Evolutionary conservation across 441 rosid genomes (phyloP).

Genomic region (Aquilaria agallochum): DNA sequence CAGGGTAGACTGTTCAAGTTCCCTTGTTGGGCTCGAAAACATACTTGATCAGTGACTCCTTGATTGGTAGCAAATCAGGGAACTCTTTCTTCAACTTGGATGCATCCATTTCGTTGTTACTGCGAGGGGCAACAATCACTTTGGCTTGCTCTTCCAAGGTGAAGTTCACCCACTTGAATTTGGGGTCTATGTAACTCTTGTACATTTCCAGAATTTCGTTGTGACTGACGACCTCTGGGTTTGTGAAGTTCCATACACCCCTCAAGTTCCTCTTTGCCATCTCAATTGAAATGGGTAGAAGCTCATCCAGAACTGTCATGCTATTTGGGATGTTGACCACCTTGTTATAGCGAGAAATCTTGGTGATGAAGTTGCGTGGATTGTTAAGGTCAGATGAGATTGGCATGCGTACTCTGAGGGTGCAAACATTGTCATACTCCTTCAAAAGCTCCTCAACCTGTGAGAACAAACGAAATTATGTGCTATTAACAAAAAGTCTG

Average conservation of each 20-base stretch:
- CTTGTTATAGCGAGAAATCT: conserved; percentile 84
- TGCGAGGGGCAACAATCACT: conserved; percentile 85
- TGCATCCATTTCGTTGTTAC: conserved; percentile 91
- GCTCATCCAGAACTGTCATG: conserved; percentile 90
- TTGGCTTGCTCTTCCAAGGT: conserved; percentile 89
- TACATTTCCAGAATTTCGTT: conserved; percentile 95
- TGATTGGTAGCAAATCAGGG: conserved; percentile 71
- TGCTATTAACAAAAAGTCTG: not conserved
- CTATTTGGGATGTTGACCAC: conserved; percentile 96
- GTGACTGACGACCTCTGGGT: conserved; percentile 90
- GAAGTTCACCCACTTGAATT: conserved; percentile 69
- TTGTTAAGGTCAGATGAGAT: conserved; percentile 85
- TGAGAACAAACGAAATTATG: conserved; percentile 9
- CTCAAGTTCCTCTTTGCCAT: conserved; percentile 88
- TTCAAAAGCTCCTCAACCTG: conserved; percentile 90
- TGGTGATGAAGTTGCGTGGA: conserved; percentile 90
- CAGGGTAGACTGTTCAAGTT: conserved; percentile 21
- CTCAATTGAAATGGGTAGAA: conserved; percentile 80
- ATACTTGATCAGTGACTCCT: conserved; percentile 73
- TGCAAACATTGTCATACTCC: conserved; percentile 91
- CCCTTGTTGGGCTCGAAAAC: conserved; percentile 81
- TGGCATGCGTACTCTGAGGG: conserved; percentile 89
- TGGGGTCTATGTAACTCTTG: conserved; percentile 66
- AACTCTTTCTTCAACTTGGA: conserved; percentile 84
- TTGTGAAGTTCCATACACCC: conserved; percentile 95